Evolutionary conservation across 1,139 yeast genomes (phyloP).

Genomic region (Candida labiduridarum): DNA sequence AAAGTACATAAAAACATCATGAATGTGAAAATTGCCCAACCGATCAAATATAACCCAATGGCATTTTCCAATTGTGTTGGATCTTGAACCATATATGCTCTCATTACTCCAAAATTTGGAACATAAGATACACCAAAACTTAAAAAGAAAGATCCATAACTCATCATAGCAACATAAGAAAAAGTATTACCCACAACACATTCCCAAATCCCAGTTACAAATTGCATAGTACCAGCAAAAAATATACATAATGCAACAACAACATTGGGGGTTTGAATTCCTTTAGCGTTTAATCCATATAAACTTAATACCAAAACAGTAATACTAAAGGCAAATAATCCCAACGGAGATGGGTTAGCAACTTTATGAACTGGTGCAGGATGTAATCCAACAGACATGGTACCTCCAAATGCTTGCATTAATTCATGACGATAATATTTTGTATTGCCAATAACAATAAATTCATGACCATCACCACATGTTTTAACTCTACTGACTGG

Average conservation of each 20-base stretch:
- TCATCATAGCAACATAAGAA: slow-evolving; percentile 36
- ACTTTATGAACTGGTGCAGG: slow-evolving; percentile 32
- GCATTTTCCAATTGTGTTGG: slow-evolving; percentile 30
- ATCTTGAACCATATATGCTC: slow-evolving; percentile 48
- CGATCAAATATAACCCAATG: slow-evolving; percentile 36
- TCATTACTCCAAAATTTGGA: slow-evolving; percentile 50
- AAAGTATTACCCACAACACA: slow-evolving; percentile 35
- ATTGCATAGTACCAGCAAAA: slow-evolving; percentile 46
- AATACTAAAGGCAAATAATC: slow-evolving; percentile 51
- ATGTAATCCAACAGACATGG: slow-evolving; percentile 20
- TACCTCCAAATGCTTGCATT: slow-evolving; percentile 35
- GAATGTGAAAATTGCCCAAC: slow-evolving; percentile 45
- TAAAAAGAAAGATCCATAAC: slow-evolving; percentile 42
- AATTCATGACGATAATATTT: slow-evolving; percentile 40
- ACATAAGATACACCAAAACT: slow-evolving; percentile 34
- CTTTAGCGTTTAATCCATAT: slow-evolving; percentile 36
- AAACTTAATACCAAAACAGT: slow-evolving; percentile 47
- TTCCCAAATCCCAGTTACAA: slow-evolving; percentile 53
- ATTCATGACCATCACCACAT: slow-evolving; percentile 27
- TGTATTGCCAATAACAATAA: slow-evolving; percentile 31
- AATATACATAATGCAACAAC: slow-evolving; percentile 44
- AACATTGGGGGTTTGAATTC: slow-evolving; percentile 30
- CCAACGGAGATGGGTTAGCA: slow-evolving; percentile 62
- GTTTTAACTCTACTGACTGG: slow-evolving; percentile 19
- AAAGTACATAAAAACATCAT: slow-evolving; percentile 35